Evolutionary conservation across 352 stramenopile genomes (phyloP).

Genomic region (Pythium sukuiense): DNA sequence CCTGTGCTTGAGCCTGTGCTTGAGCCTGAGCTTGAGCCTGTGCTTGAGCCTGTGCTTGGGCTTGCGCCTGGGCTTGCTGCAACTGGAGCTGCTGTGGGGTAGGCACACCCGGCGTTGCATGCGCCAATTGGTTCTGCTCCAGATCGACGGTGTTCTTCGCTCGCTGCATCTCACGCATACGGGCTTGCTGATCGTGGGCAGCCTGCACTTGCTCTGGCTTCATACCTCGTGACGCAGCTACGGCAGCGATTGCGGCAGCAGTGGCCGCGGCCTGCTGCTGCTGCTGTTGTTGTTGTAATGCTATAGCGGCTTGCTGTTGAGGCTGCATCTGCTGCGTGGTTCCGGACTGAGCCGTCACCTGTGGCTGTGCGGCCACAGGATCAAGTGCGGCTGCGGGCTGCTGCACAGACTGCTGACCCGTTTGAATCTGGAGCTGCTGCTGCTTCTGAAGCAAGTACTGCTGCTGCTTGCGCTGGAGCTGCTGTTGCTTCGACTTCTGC

Average conservation of each 20-base stretch:
- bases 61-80: background rate
- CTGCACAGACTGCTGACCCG: background rate
- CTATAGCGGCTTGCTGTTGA: constrained; percentile 13
- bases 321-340: background rate
- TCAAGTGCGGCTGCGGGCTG: background rate
- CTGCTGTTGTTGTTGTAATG: constrained; percentile 19
- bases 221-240: constrained; percentile 37
- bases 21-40: background rate
- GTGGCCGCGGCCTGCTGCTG: constrained; percentile 20
- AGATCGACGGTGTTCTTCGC: constrained; percentile 56
- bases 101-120: constrained; percentile 7
- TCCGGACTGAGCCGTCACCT: background rate
- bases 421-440: background rate
- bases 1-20: background rate
- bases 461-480: constrained; percentile 32
- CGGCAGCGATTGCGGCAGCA: constrained; percentile 30
- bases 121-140: constrained; percentile 30
- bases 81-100: constrained; percentile 1
- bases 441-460: constrained; percentile 39
- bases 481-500: background rate
- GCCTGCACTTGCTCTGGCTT: constrained; percentile 57
- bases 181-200: constrained; percentile 62
- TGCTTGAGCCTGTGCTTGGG: background rate
- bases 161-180: constrained; percentile 63
- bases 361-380: background rate